Percentiles rank a stretch among this genome's conserved stretches.
Evolutionary conservation across 2,329 filamentous ascomycete genomes (phyloP).

Genomic region (Dothideomycetes sp.): DNA sequence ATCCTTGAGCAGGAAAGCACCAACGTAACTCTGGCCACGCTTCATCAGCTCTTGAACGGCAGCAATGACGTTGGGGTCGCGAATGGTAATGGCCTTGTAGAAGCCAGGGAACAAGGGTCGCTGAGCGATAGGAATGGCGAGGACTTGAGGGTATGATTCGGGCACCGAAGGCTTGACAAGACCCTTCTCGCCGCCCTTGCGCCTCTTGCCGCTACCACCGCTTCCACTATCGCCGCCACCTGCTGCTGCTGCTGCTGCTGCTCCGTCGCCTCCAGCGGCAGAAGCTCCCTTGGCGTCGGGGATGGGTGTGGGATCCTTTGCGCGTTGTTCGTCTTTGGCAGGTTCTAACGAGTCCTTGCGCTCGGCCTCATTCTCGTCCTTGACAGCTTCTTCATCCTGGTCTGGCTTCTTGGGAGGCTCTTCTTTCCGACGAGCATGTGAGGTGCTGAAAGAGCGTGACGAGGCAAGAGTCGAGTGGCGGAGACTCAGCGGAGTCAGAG

Average conservation of each 20-base stretch:
- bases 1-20: constrained; percentile 94
- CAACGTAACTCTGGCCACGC: constrained; percentile 92
- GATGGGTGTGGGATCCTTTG: constrained; percentile 42
- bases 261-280: constrained; percentile 39
- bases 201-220: constrained; percentile 59
- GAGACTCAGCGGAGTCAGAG: constrained; percentile 17
- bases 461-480: constrained; percentile 18
- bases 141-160: constrained; percentile 93
- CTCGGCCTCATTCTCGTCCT: constrained; percentile 31
- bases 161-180: constrained; percentile 83
- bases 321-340: constrained; percentile 39
- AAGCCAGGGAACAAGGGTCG: constrained; percentile 93
- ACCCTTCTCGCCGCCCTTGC: constrained; percentile 32
- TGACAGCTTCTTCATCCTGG: constrained; percentile 32
- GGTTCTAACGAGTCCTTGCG: constrained; percentile 33
- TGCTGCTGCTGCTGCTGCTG: constrained; percentile 45
- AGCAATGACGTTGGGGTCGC: constrained; percentile 79
- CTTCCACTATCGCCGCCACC: constrained; percentile 41
- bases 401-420: constrained; percentile 42
- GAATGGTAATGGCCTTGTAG: constrained; percentile 97
- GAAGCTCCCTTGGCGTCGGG: constrained; percentile 30
- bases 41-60: constrained; percentile 97
- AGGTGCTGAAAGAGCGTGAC: constrained; percentile 32
- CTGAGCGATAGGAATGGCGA: constrained; percentile 92
- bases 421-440: constrained; percentile 45